phyloP scores from a whole-genome alignment of 768 basidiomycete species.

The Boletus fagicola region DNA sequence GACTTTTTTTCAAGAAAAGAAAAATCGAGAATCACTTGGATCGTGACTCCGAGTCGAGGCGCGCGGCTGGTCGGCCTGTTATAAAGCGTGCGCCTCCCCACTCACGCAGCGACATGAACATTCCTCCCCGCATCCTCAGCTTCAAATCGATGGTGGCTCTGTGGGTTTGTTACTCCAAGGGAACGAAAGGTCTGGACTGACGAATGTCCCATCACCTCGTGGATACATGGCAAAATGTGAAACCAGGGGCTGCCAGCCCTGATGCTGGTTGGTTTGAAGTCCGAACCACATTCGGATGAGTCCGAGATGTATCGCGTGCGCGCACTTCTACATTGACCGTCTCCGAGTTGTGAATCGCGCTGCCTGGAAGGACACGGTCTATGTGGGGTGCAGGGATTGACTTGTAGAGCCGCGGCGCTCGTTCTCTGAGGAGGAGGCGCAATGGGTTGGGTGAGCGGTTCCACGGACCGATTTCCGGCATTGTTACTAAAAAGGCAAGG shows the following conservation, averaged over 20 bases:
- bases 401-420: neutral
- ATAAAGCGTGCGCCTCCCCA: neutral
- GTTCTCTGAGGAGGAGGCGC: neutral
- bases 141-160: neutral
- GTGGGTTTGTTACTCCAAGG: neutral
- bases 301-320: neutral
- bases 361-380: no score
- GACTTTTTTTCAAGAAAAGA: neutral
- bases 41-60: no score
- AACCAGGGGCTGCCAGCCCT: neutral
- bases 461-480: slow-evolving; percentile 11
- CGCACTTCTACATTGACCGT: neutral
- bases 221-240: neutral
- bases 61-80: neutral
- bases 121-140: neutral
- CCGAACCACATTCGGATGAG: neutral
- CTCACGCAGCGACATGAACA: no score
- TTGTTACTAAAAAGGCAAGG: slow-evolving; percentile 21
- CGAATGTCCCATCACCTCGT: neutral
- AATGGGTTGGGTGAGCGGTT: neutral
- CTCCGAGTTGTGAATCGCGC: neutral
- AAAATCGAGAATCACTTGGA: neutral
- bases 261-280: slow-evolving; percentile 1
- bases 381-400: neutral
- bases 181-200: neutral